Conservation (phyloP, 1,284 basidiomycete genomes). For the Ganoderma lingzhi region DNA sequence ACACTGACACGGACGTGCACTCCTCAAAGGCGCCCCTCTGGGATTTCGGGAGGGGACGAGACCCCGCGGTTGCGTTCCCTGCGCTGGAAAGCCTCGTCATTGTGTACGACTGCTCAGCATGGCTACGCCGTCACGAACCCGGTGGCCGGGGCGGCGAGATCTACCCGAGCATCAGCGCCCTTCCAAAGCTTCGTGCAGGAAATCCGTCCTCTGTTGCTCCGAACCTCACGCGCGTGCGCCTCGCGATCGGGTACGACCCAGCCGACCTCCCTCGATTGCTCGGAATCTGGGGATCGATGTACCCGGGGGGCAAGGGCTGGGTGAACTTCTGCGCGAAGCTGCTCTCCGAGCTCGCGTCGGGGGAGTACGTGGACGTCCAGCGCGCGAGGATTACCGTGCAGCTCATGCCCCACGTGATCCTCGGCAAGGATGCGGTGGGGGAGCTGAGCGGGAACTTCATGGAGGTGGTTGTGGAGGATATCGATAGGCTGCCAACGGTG, state of each 20-base stretch:
- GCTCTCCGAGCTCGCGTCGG: background rate
- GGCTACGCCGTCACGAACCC: background rate
- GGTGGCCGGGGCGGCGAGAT: background rate
- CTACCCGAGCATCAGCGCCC: background rate
- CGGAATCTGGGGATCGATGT: background rate
- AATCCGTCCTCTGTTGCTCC: background rate
- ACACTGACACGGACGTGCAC: background rate
- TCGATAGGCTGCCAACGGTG: background rate
- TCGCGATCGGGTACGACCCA: background rate
- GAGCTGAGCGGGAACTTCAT: background rate
- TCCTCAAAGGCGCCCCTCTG: background rate
- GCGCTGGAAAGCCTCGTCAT: background rate
- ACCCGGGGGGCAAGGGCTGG: background rate
- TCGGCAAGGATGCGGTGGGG: background rate
- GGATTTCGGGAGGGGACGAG: too few species aligned
- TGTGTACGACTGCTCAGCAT: background rate
- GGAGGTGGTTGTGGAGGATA: background rate
- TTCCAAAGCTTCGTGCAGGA: background rate
- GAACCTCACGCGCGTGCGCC: background rate
- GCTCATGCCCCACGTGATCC: background rate
- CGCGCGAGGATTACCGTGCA: background rate
- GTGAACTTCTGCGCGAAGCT: background rate
- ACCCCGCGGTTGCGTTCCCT: too few species aligned
- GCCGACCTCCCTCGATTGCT: background rate
- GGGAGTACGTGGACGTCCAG: background rate